A percentile compares a stretch with the other conserved stretches of the same genome.
Evolutionary conservation across 495 filamentous ascomycete genomes (phyloP).

Genomic region (Neurospora discreta): DNA sequence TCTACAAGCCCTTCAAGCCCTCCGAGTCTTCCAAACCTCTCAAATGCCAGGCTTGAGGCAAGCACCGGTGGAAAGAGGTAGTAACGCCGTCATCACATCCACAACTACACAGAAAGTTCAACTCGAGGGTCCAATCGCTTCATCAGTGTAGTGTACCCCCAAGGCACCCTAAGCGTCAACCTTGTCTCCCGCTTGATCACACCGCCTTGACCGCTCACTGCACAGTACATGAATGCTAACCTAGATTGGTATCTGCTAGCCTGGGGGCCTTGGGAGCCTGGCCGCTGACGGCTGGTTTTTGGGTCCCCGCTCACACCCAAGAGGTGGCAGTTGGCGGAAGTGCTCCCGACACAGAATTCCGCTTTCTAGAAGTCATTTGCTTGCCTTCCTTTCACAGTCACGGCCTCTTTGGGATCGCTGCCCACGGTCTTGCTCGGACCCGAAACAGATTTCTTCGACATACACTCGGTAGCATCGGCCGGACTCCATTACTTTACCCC

Average conservation of each 20-base stretch:
- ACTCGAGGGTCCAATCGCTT: not conserved
- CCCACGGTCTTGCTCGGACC: not conserved
- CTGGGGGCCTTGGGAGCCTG: not conserved
- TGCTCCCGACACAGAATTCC: not conserved
- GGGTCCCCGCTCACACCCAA: not conserved
- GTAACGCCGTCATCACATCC: not conserved
- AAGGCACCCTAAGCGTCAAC: not conserved
- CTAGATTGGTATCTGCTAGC: not conserved
- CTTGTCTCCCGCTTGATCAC: not conserved
- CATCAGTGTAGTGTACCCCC: not conserved
- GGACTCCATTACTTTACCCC: not conserved
- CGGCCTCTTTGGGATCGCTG: not conserved
- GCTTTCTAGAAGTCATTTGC: not conserved
- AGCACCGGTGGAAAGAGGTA: not conserved
- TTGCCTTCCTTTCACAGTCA: not conserved
- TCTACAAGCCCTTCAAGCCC: not conserved
- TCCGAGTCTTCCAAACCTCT: not conserved
- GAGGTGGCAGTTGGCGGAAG: not conserved
- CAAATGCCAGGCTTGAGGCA: not conserved
- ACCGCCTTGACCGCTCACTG: not conserved
- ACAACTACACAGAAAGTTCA: not conserved
- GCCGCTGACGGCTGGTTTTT: not conserved
- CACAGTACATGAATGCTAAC: not conserved
- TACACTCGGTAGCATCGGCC: not conserved
- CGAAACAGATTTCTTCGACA: not conserved